A percentile compares a stretch with the other conserved stretches of the same genome.
phyloP scores from a whole-genome alignment of 768 basidiomycete species.

The Mycena sanguinolenta region DNA sequence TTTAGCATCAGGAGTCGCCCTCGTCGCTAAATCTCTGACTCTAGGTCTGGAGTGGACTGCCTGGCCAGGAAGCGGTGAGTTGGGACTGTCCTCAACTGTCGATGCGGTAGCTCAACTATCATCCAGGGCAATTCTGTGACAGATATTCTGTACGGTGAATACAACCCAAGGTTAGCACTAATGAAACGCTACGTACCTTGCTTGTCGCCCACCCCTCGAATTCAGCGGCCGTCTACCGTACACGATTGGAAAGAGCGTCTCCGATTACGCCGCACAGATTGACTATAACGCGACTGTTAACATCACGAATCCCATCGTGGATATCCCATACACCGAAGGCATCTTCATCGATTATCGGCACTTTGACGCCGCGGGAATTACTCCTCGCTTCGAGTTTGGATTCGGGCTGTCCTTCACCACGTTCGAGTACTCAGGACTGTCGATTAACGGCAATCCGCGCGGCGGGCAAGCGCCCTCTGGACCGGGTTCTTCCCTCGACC shows the following conservation, averaged over 20 bases:
- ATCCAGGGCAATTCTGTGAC: conserved; percentile 63
- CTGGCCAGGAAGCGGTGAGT: conserved; percentile 69
- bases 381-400: conserved; percentile 63
- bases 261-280: conserved; percentile 72
- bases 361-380: conserved; percentile 66
- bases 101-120: neutral
- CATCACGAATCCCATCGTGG: no score
- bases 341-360: conserved; percentile 68
- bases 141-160: conserved; percentile 70
- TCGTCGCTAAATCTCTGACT: neutral
- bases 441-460: conserved; percentile 57
- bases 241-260: conserved; percentile 66
- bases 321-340: conserved; percentile 72
- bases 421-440: conserved; percentile 62
- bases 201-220: neutral
- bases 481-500: conserved; percentile 64
- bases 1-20: neutral
- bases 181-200: conserved; percentile 12
- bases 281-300: conserved; percentile 51
- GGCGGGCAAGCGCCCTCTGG: conserved; percentile 62
- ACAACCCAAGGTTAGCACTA: conserved; percentile 66
- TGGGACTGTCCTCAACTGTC: neutral
- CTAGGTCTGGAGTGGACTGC: conserved; percentile 65
- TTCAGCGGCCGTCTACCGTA: conserved; percentile 60
- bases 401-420: conserved; percentile 70